Evolutionary conservation across 2,329 filamentous ascomycete species (phyloP).

Genomic region (Pseudocercospora ulei): DNA sequence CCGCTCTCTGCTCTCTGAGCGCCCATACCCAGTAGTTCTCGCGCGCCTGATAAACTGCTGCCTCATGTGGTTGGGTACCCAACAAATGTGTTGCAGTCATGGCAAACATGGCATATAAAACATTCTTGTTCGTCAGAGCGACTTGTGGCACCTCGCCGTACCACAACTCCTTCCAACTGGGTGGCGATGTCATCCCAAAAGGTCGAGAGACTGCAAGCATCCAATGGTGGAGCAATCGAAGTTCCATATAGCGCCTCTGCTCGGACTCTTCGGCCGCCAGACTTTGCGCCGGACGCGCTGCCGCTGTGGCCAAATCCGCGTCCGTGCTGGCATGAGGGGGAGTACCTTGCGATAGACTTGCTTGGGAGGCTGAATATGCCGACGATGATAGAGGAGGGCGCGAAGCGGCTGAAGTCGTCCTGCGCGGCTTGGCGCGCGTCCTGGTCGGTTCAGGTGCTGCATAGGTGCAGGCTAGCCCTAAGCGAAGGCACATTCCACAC

Average conservation of each 20-base stretch:
- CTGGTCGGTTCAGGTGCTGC: slow-evolving; percentile 20
- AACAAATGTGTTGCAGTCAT: slow-evolving; percentile 25
- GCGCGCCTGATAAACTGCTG: slow-evolving; percentile 19
- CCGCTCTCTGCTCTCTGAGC: slow-evolving; percentile 27
- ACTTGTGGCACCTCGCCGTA: slow-evolving; percentile 25
- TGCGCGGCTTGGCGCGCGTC: slow-evolving; percentile 18
- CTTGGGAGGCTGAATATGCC: slow-evolving; percentile 16
- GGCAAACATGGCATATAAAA: slow-evolving; percentile 24
- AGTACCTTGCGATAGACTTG: slow-evolving; percentile 18
- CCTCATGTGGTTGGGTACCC: slow-evolving; percentile 18
- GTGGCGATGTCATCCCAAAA: slow-evolving; percentile 24
- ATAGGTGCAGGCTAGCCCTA: slow-evolving; percentile 45
- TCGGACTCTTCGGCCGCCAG: slow-evolving; percentile 18
- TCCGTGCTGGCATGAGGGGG: slow-evolving; percentile 15
- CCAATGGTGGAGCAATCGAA: slow-evolving; percentile 25
- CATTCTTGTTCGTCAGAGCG: slow-evolving; percentile 23
- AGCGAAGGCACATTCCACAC: slow-evolving; percentile 44
- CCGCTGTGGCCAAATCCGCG: neutral
- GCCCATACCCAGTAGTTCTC: slow-evolving; percentile 27
- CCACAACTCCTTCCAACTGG: slow-evolving; percentile 25
- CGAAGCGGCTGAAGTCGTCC: slow-evolving; percentile 11
- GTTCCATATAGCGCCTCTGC: slow-evolving; percentile 22
- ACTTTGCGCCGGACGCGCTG: slow-evolving; percentile 12
- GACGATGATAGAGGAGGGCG: slow-evolving; percentile 15
- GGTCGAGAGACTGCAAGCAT: slow-evolving; percentile 23